Evolutionary conservation across 441 rosid species (phyloP), one percentile per base, ranked within the genome.

Genomic region (Pelargonium myrrhifolium): DNA sequence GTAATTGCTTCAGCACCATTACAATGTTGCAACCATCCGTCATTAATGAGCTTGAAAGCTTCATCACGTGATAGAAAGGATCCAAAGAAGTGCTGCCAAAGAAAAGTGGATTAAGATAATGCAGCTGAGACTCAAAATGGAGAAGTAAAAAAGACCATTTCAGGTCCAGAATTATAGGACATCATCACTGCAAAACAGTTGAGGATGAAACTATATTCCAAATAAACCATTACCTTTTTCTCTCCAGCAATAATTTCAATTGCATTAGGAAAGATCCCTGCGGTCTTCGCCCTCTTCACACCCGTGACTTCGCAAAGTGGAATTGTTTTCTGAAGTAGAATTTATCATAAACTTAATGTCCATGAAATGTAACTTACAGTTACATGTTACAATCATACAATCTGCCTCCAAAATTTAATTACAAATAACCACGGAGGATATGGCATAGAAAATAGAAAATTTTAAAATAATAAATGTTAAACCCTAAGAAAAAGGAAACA

Each of bases 41-140:
- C 96, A 73, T 66, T 81, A 74, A 93, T 93, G 79, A 90, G 78
- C 82, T 89, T 90, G 83, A 89, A 89, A 43, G 98, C 98, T 82
- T 93, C 98, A 80, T 93, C 97, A 53, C 97, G 98, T 47, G 97
- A 90, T 7, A 93, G 84, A 75, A 93, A 93, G 43, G 98, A 93
- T 45, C 96, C 97, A 82, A 93, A 93, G 82, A 93, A 93, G 84
- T 82, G 81, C 98, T 93, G 88, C 77, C 73, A 76, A 68, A 65
- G 6, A 31, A 74, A 75, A 72, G 59, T 43, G 15, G 62, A 35
- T 68, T 71, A 43, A 76, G 75, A 75, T 17, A 65, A 62, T 58
- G 60, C 75, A 70, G 65, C 66, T 63, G 42, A 40, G 28, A 49
- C 65, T 24, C 37, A 49, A 69, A 75, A 69, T 62, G 55, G 47